Percentiles rank a stretch among this genome's conserved stretches.
Evolutionary conservation across 441 rosid species (phyloP).

Genomic region (Syzygium syzygioides): DNA sequence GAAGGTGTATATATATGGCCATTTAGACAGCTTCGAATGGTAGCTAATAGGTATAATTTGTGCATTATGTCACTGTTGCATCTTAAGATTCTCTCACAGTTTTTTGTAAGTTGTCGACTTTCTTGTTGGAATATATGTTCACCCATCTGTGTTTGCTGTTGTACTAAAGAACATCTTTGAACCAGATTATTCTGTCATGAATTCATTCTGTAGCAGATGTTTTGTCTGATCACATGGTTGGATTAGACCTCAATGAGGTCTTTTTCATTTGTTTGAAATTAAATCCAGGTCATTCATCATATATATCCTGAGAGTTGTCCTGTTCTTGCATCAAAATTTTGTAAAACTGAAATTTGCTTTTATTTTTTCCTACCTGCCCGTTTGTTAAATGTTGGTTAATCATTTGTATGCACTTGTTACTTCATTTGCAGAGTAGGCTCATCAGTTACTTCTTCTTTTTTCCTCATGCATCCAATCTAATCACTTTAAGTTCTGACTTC

Average conservation of each 20-base stretch:
- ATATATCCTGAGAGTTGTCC: neutral
- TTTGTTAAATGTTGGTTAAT: neutral
- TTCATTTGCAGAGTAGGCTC: slow-evolving; percentile 1
- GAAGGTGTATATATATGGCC: slow-evolving; percentile 99
- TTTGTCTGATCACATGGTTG: neutral
- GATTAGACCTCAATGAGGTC: neutral
- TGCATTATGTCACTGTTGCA: neutral
- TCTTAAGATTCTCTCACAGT: neutral
- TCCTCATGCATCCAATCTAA: neutral
- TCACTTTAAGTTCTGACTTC: neutral
- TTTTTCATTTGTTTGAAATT: neutral
- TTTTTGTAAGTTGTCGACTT: neutral
- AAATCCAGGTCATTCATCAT: neutral
- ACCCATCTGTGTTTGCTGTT: neutral
- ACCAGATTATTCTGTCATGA: neutral
- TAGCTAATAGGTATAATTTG: slow-evolving; percentile 65
- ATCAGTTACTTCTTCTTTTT: neutral
- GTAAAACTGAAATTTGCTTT: neutral
- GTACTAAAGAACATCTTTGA: neutral
- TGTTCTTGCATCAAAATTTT: neutral
- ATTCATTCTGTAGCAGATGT: neutral
- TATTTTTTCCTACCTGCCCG: neutral
- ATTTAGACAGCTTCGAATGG: slow-evolving; percentile 95
- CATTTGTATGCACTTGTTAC: neutral
- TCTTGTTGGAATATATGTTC: neutral